Percentiles rank a stretch among this genome's conserved stretches.
These are phyloP conservation scores for Venturia asperata DNA, from an alignment of 2,329 filamentous ascomycete genomes.

Conservation along the genomic window DNA sequence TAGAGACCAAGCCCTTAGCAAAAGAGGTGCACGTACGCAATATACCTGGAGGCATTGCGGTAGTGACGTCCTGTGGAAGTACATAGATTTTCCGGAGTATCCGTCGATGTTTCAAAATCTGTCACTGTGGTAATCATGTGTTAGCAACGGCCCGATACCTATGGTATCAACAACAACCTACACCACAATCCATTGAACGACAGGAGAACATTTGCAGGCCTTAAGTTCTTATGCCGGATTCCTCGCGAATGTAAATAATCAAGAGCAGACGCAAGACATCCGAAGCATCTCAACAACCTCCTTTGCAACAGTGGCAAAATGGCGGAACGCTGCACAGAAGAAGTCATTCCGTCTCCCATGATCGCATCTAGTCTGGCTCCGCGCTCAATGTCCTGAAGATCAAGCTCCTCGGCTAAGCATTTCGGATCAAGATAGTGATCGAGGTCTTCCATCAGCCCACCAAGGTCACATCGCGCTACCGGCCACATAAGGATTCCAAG, in stretches of 20 bases:
- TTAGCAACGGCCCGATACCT: constrained; percentile 5
- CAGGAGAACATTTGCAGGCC: background rate
- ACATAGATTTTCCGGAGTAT: background rate
- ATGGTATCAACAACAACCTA: background rate
- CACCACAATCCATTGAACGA: constrained; percentile 4
- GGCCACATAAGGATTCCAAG: constrained; percentile 18
- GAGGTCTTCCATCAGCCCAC: constrained; percentile 10
- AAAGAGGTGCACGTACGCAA: background rate
- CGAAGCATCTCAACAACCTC: constrained; percentile 1
- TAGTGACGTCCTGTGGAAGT: background rate
- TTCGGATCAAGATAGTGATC: constrained; percentile 7
- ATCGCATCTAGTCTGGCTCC: background rate
- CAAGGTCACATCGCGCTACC: constrained; percentile 15
- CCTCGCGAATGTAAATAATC: background rate
- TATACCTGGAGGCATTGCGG: background rate
- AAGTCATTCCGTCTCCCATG: constrained; percentile 2
- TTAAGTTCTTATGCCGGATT: constrained; percentile 7
- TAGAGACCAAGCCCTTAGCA: constrained; percentile 8
- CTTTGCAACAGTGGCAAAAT: constrained; percentile 1
- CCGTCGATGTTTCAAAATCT: constrained; percentile 5
- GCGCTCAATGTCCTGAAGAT: background rate
- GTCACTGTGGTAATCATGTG: background rate
- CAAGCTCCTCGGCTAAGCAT: background rate
- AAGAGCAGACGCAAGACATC: background rate
- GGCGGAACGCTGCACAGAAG: background rate